phyloP scores from a whole-genome alignment of 495 filamentous ascomycete genomes.

The Neurospora discreta region DNA sequence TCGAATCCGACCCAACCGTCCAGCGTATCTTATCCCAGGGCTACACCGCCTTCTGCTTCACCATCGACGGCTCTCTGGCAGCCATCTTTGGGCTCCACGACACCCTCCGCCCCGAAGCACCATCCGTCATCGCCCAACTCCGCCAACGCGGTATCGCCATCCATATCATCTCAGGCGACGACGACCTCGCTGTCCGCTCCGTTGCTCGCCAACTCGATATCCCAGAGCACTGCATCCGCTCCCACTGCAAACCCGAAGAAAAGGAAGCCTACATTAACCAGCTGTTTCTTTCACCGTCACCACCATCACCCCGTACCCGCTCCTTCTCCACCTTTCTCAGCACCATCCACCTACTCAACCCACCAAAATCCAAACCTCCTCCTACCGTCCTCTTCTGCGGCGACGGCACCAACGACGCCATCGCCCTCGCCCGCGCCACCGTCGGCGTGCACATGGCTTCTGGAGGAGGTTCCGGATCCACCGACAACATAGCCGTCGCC shows the following conservation, averaged over 20 bases:
- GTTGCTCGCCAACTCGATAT: conserved; percentile 46
- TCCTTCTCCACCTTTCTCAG: neutral
- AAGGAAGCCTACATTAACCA: conserved; percentile 52
- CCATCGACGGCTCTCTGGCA: conserved; percentile 34
- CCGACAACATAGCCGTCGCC: conserved; percentile 45
- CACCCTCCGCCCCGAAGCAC: conserved; percentile 46
- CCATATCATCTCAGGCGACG: conserved; percentile 62
- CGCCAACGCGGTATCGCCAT: conserved; percentile 44
- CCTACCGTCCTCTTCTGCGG: conserved; percentile 55
- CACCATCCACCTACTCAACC: too few relatives aligned
- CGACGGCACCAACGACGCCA: conserved; percentile 74
- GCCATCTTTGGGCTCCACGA: conserved; percentile 54
- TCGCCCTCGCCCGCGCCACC: conserved; percentile 60
- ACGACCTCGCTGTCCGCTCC: conserved; percentile 44
- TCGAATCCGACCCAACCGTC: conserved; percentile 28
- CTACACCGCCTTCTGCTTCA: conserved; percentile 54
- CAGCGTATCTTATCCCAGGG: conserved; percentile 32
- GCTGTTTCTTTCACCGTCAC: conserved; percentile 15
- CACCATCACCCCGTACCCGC: neutral
- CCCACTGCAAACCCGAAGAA: conserved; percentile 46
- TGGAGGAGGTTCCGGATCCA: conserved; percentile 34
- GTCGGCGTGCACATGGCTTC: conserved; percentile 43
- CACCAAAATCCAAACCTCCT: conserved; percentile 11
- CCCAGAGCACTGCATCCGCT: conserved; percentile 30
- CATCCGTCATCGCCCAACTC: conserved; percentile 36